phyloP scores from a whole-genome alignment of 768 basidiomycete species.

The Mycena venus region DNA sequence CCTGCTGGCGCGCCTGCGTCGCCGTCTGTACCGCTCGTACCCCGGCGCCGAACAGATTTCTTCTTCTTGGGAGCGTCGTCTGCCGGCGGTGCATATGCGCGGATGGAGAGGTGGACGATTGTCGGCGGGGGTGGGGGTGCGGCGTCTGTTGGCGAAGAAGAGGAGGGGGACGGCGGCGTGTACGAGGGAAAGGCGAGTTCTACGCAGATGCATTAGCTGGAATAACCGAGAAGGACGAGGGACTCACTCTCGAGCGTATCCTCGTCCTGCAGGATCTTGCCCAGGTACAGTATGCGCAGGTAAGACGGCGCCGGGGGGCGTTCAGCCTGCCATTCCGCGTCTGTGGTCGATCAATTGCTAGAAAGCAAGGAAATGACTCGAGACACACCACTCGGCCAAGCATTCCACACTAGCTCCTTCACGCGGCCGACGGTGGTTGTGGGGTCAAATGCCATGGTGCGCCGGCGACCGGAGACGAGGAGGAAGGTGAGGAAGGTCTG shows the following conservation, averaged over 20 bases:
- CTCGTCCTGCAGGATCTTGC: slow-evolving; percentile 87
- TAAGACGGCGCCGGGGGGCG: slow-evolving; percentile 84
- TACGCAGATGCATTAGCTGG: slow-evolving; percentile 26
- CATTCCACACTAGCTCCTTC: slow-evolving; percentile 88
- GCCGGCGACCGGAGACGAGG: slow-evolving; percentile 75
- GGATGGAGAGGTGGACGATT: slow-evolving; percentile 83
- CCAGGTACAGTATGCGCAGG: slow-evolving; percentile 81
- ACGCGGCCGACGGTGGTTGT: slow-evolving; percentile 81
- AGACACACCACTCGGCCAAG: slow-evolving; percentile 78
- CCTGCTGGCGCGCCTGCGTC: background rate
- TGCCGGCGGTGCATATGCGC: slow-evolving; percentile 65
- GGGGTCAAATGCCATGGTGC: slow-evolving; percentile 82
- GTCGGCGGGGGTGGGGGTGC: slow-evolving; percentile 54
- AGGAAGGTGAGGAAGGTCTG: slow-evolving; percentile 80
- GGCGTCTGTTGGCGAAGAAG: slow-evolving; percentile 6
- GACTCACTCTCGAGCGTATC: slow-evolving; percentile 77
- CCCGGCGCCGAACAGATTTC: slow-evolving; percentile 38
- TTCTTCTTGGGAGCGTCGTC: slow-evolving; percentile 73
- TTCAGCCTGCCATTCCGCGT: slow-evolving; percentile 82
- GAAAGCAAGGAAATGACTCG: background rate
- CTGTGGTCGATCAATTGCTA: background rate
- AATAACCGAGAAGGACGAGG: background rate
- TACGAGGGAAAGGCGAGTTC: slow-evolving; percentile 57
- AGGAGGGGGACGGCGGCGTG: slow-evolving; percentile 47
- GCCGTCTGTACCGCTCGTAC: background rate